Evolutionary conservation across 2,329 filamentous ascomycete species (phyloP).

Genomic region (Fusarium denticulatum): DNA sequence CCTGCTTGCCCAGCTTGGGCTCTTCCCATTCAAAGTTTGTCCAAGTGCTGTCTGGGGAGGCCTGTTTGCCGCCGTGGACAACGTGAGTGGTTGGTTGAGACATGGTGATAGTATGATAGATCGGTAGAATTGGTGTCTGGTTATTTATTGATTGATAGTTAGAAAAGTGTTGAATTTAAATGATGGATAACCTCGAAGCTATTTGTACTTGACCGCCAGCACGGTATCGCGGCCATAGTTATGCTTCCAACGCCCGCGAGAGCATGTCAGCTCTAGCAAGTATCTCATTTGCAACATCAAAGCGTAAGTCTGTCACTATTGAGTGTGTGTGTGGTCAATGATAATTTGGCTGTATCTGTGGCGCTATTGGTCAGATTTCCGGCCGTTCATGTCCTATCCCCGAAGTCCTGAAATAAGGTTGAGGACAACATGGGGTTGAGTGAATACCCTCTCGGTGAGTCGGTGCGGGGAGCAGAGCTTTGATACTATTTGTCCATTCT

Average conservation of each 20-base stretch:
- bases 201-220: not conserved
- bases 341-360: fast-evolving
- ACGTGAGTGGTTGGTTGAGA: constrained; percentile 2
- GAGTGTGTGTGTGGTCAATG: not conserved
- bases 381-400: not conserved
- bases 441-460: fast-evolving
- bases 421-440: not conserved
- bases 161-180: fast-evolving
- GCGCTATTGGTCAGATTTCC: not conserved
- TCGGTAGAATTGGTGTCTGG: fast-evolving
- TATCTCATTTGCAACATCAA: not conserved
- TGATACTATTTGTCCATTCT: not conserved
- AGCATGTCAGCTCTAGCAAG: fast-evolving
- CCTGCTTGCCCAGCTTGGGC: constrained; percentile 5
- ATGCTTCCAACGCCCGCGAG: not conserved
- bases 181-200: fast-evolving
- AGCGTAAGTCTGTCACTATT: not conserved
- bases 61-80: constrained; percentile 3
- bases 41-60: not conserved
- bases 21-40: constrained; percentile 2
- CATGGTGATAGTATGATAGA: not conserved
- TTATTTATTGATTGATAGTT: not conserved
- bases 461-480: not conserved
- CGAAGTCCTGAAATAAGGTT: not conserved
- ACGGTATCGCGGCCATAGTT: too few relatives aligned